These are phyloP conservation scores for Dactylorhiza incarnata DNA, from an alignment of 106 monocot genomes.

Conservation along the genomic window DNA sequence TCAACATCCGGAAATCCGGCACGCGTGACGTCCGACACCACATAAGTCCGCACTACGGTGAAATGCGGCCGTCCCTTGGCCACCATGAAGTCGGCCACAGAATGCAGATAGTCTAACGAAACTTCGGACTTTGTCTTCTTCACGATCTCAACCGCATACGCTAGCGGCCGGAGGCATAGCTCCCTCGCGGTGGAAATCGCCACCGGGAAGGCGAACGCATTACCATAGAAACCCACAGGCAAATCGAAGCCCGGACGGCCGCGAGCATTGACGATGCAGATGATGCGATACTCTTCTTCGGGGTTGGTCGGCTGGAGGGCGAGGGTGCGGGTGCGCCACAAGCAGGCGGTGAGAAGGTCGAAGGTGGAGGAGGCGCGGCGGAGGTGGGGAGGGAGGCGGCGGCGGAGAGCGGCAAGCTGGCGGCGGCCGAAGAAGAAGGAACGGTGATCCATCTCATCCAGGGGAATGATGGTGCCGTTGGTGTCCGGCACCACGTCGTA, in stretches of 20 bases:
- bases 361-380: constrained; percentile 12
- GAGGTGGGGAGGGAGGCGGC: constrained; percentile 14
- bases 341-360: constrained; percentile 31
- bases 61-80: constrained; percentile 37
- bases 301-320: constrained; percentile 15
- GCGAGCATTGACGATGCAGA: constrained; percentile 41
- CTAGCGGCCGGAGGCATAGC: constrained; percentile 32
- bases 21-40: constrained; percentile 54
- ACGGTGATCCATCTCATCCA: constrained; percentile 12
- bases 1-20: constrained; percentile 40
- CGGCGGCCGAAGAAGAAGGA: constrained; percentile 44
- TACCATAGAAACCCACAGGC: constrained; percentile 67
- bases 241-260: constrained; percentile 12
- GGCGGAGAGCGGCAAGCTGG: constrained; percentile 20
- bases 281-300: constrained; percentile 26
- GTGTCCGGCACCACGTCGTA: constrained; percentile 10
- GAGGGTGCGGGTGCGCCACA: constrained; percentile 25
- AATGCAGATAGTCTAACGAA: constrained; percentile 43
- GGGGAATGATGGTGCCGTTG: constrained; percentile 10
- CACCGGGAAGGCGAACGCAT: constrained; percentile 46
- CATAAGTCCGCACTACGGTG: constrained; percentile 23
- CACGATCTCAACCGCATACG: constrained; percentile 44
- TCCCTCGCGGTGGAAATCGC: constrained; percentile 32
- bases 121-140: constrained; percentile 39
- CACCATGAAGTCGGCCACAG: constrained; percentile 55